Evolutionary conservation across 192 early-diverging fungal genomes (phyloP), one percentile per base, ranked within the genome.

Genomic region (Dimargaris xerosporica): DNA sequence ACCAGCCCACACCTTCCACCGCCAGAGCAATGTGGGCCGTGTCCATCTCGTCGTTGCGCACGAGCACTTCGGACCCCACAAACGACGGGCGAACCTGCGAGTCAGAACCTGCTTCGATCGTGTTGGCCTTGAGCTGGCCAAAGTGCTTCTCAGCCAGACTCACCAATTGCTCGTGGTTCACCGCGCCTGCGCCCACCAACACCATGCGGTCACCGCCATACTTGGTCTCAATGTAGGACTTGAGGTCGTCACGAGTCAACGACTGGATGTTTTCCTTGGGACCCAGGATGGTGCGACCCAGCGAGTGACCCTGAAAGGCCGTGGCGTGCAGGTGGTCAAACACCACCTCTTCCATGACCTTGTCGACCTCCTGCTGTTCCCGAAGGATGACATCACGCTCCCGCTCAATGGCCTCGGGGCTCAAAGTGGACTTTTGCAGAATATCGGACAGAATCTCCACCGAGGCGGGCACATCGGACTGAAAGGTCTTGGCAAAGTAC

Each of bases 191-290:
- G 64, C 89, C 95, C 25, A 91, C 90, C 39, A 98, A 80, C 43
- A 98, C 92, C 93, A 97, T 96, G 69, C 94, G 84, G 66, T 96
- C 93, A 23, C 91, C 89, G 13, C 90, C 93, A 80, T 97, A 98
- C 81, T 98, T 93, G 69, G 83, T 82, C 71, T 75, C 77, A 69
- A 97, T 91, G 77, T 94, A 98, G 71, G 90, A 78, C 62, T 77
- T 63, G 55, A 98, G 80, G 66, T 98, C 93, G 25, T 80, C 75
- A 62, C 89, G 88, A 45, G 83, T 85, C 66, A 98, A 84, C 59
- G 84, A 83, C 74, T 90, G 72, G 68, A 98, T 96, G 79, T 96
- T 96, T 67, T 92, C 89, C 69, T 83, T 80, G 45, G 95, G 89
- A 44, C 95, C 95, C 50, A 96, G 82, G 67, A 96, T 96, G 51